phyloP scores from a whole-genome alignment of 148 eudicot species.

The Pharnaceum exiguum region DNA sequence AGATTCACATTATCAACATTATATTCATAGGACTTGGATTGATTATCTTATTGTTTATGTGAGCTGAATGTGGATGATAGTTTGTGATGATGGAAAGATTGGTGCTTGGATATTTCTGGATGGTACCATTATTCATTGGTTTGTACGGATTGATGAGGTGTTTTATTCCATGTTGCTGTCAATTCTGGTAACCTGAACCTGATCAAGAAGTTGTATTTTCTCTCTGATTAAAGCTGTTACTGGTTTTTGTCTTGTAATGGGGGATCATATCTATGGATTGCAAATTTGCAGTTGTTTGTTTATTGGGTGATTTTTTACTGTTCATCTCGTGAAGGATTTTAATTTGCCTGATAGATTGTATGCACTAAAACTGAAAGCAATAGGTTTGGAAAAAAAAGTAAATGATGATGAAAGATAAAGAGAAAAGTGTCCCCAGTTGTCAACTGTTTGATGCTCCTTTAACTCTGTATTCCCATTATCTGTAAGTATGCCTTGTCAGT shows the following conservation, averaged over 20 bases:
- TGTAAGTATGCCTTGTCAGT: not conserved
- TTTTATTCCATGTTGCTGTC: not conserved
- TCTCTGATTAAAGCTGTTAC: not conserved
- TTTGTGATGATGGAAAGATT: not conserved
- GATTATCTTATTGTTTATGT: not conserved
- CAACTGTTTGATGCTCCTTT: not conserved
- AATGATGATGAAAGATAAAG: not conserved
- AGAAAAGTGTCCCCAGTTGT: not conserved
- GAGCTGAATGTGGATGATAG: not conserved
- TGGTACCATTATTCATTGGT: not conserved
- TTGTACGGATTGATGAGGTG: conserved; percentile 8
- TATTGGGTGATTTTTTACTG: too few relatives aligned
- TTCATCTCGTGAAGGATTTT: too few relatives aligned
- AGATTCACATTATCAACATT: conserved; percentile 9
- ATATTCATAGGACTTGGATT: too few relatives aligned
- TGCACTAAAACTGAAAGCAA: not conserved
- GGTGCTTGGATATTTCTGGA: not conserved
- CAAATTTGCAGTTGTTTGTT: too few relatives aligned
- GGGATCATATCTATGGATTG: too few relatives aligned
- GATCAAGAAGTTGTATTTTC: not conserved
- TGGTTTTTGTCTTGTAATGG: too few relatives aligned
- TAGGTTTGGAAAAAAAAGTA: not conserved
- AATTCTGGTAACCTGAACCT: not conserved
- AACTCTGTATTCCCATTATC: not conserved
- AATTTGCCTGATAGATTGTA: not conserved